phyloP scores from a whole-genome alignment of 2,329 filamentous ascomycete genomes.

The Elsinoe perseae region DNA sequence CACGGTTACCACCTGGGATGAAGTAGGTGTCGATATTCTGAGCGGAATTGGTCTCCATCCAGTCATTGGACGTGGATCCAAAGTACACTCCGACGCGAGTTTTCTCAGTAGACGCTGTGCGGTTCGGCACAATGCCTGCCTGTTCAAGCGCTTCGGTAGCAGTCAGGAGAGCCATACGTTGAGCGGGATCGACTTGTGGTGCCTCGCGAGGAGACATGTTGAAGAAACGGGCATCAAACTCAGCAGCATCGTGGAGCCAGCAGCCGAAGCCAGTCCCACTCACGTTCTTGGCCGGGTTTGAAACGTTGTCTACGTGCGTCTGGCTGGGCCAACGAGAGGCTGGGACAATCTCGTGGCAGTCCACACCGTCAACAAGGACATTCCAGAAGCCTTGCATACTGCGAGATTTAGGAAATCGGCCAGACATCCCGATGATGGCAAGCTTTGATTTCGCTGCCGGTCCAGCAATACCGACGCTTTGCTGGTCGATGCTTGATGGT shows the following conservation, averaged over 20 bases:
- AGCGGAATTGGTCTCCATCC: constrained; percentile 22
- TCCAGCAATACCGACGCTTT: constrained; percentile 26
- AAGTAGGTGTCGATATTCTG: constrained; percentile 25
- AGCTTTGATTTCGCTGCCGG: constrained; percentile 18
- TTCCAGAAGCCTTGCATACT: constrained; percentile 33
- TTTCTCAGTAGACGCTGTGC: constrained; percentile 18
- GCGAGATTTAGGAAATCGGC: constrained; percentile 22
- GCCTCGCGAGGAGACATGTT: constrained; percentile 18
- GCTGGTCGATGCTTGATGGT: constrained; percentile 16
- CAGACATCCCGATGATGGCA: constrained; percentile 25
- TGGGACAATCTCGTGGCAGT: constrained; percentile 14
- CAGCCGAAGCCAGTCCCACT: constrained; percentile 15
- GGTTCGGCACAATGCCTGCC: constrained; percentile 19
- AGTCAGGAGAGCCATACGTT: constrained; percentile 19
- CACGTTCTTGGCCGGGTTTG: constrained; percentile 15
- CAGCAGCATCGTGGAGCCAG: constrained; percentile 17
- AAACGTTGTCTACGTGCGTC: constrained; percentile 14
- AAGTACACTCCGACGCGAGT: constrained; percentile 20
- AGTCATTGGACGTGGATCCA: constrained; percentile 24
- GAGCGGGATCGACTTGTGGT: constrained; percentile 19
- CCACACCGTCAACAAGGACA: constrained; percentile 26
- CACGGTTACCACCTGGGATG: constrained; percentile 23
- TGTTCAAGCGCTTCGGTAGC: constrained; percentile 21
- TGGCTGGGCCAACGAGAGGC: constrained; percentile 13
- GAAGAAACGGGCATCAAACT: constrained; percentile 19